phyloP scores from a whole-genome alignment of 352 stramenopile genomes.

The Globisporangium recalcitrans region DNA sequence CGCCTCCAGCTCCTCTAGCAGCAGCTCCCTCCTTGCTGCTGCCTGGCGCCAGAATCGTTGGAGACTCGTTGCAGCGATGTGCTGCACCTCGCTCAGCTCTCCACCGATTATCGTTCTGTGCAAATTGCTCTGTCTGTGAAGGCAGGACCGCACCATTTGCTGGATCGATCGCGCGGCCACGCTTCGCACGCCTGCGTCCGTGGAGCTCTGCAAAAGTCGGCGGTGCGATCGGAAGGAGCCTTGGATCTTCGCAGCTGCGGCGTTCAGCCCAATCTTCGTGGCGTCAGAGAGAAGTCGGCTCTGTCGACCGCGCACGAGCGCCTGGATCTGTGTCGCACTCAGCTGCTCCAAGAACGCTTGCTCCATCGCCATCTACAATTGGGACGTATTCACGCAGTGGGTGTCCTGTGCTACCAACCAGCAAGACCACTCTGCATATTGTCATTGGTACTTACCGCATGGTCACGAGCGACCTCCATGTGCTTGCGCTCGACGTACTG shows the following conservation, averaged over 20 bases:
- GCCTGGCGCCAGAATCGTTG: conserved; percentile 42
- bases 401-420: not conserved
- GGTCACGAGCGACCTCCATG: conserved; percentile 31
- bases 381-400: not conserved
- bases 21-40: conserved; percentile 17
- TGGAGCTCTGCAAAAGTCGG: not conserved
- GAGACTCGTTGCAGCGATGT: conserved; percentile 50
- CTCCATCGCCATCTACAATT: conserved; percentile 31
- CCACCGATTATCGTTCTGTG: conserved; percentile 27
- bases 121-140: conserved; percentile 13
- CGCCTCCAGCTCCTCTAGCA: conserved; percentile 42
- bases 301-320: conserved; percentile 54
- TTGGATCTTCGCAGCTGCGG: conserved; percentile 49
- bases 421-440: not conserved
- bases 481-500: conserved; percentile 63
- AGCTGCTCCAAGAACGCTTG: conserved; percentile 42
- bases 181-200: conserved; percentile 31
- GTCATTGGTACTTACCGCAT: conserved; percentile 56
- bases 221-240: conserved; percentile 29
- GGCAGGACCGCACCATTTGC: conserved; percentile 29
- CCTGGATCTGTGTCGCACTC: conserved; percentile 55
- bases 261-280: conserved; percentile 32
- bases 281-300: conserved; percentile 46
- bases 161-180: conserved; percentile 54
- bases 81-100: conserved; percentile 38